Base-by-base conservation (phyloP, 108 stramenopile genomes). In the Skeletonema marinoi region DNA sequence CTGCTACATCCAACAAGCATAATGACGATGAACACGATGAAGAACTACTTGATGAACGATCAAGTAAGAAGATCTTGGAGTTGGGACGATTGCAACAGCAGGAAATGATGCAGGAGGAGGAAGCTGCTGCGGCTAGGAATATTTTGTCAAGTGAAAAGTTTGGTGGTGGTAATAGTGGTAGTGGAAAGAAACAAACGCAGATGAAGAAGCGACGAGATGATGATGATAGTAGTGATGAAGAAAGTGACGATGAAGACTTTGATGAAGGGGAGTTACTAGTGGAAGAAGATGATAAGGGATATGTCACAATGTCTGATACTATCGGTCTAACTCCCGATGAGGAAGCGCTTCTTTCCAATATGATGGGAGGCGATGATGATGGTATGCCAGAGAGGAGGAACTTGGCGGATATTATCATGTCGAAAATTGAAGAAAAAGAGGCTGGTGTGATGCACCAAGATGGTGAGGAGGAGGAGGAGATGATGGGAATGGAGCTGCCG, bases 321-420 rank as follows among this genome's bases (percentile, higher is more conserved):
- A 64, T 80, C 39, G 86, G 90, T 19, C 69, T 92, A n/a, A 88
- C 93, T 70, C 76, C 89, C 30, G 93, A 93, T 73, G 90, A 91
- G 67, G 92, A 91, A 72, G 91, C 89, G 32, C 66, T 95, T 33
- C 88, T 95, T 9, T 91, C 90, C 50, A 77, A 85, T 54, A 93
- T 95, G 94, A 91, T 91, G 88, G 87, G 85, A 16, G 64, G 63
- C 13, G 79, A 74, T 16, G 79, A 73, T 60, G 76, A 46, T 10
- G 86, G 90, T 68, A 64, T 54, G 65, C 65, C 65, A 36, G 54
- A 84, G 56, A 69, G 88, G 31, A 84, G 82, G 38, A 92, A 94
- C 48, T 86, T 99, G 61, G 98, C 97, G 16, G 99, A 99, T 87
- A 95, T 99, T 33, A 98, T 99, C 74, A 87, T 98, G 91, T 96